Percentiles rank a stretch among this genome's conserved stretches.
Evolutionary conservation across 768 basidiomycete genomes (phyloP).

Genomic region (Gymnopilus dilepis): DNA sequence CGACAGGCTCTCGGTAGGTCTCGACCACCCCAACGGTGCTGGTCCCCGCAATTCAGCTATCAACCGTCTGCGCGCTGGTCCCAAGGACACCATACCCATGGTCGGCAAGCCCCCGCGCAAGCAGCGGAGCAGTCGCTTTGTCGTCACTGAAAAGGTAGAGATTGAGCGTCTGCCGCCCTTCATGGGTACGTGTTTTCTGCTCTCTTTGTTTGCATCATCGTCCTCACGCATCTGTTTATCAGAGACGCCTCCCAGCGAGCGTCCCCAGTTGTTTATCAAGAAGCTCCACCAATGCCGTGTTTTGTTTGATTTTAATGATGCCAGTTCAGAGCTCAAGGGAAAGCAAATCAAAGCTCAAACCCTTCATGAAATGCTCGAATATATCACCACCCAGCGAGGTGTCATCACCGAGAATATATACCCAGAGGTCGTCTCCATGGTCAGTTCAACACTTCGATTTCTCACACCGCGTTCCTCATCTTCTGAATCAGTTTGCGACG

Average conservation of each 20-base stretch:
- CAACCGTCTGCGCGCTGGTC: slow-evolving; percentile 77
- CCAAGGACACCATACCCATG: slow-evolving; percentile 97
- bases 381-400: slow-evolving; percentile 94
- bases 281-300: slow-evolving; percentile 97
- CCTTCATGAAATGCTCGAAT: slow-evolving; percentile 97
- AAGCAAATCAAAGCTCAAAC: slow-evolving; percentile 99
- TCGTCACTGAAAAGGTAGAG: slow-evolving; percentile 95
- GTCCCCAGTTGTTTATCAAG: slow-evolving; percentile 88
- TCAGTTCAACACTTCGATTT: slow-evolving; percentile 42
- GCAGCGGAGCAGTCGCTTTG: slow-evolving; percentile 95
- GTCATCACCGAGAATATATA: slow-evolving; percentile 98
- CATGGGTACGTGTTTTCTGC: slow-evolving; percentile 60
- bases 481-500: slow-evolving; percentile 81
- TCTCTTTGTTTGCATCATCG: slow-evolving; percentile 8
- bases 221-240: slow-evolving; percentile 24
- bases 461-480: slow-evolving; percentile 20
- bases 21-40: slow-evolving; percentile 55
- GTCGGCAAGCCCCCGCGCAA: slow-evolving; percentile 96
- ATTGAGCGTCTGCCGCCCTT: slow-evolving; percentile 94
- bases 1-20: slow-evolving; percentile 51
- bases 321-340: slow-evolving; percentile 91
- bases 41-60: slow-evolving; percentile 73
- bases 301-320: slow-evolving; percentile 98
- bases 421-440: slow-evolving; percentile 99
- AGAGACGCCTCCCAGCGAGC: slow-evolving; percentile 91